phyloP scores from a whole-genome alignment of 352 stramenopile species.

The Pythium apleroticum region DNA sequence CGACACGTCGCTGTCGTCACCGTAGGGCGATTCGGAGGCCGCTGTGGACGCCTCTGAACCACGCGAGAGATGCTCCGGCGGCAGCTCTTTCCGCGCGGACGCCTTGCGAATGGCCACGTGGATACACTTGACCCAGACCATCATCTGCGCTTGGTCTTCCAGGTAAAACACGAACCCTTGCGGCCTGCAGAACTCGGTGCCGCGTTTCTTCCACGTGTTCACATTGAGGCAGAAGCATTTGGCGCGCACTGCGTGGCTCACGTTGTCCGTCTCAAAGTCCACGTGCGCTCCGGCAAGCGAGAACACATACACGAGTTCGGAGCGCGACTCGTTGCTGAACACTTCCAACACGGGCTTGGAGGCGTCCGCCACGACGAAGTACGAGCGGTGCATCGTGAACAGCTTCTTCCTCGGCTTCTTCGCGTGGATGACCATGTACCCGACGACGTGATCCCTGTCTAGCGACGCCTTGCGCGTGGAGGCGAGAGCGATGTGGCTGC shows the following conservation, averaged over 20 bases:
- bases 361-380: slow-evolving; percentile 50
- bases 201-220: slow-evolving; percentile 70
- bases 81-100: slow-evolving; percentile 25
- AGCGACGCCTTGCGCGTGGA: slow-evolving; percentile 29
- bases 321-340: slow-evolving; percentile 56
- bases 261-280: slow-evolving; percentile 66
- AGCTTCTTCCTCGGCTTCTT: slow-evolving; percentile 64
- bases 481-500: slow-evolving; percentile 14
- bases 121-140: slow-evolving; percentile 79
- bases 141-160: slow-evolving; percentile 64
- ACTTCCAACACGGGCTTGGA: slow-evolving; percentile 57
- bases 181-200: slow-evolving; percentile 49
- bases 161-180: slow-evolving; percentile 78
- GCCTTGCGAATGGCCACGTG: slow-evolving; percentile 61
- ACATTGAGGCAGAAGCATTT: slow-evolving; percentile 79
- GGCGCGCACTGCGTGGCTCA: slow-evolving; percentile 61
- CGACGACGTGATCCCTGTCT: slow-evolving; percentile 45
- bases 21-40: not conserved
- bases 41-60: slow-evolving; percentile 27
- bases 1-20: slow-evolving; percentile 18
- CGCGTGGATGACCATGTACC: slow-evolving; percentile 59
- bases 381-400: slow-evolving; percentile 49
- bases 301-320: slow-evolving; percentile 60
- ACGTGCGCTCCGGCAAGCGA: slow-evolving; percentile 56
- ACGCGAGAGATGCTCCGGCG: slow-evolving; percentile 41